A percentile compares a stretch with the other conserved stretches of the same genome.
These are phyloP conservation scores for Lasiosphaeriaceae sp. DNA, from an alignment of 495 filamentous ascomycete species.

Conservation along the genomic window DNA sequence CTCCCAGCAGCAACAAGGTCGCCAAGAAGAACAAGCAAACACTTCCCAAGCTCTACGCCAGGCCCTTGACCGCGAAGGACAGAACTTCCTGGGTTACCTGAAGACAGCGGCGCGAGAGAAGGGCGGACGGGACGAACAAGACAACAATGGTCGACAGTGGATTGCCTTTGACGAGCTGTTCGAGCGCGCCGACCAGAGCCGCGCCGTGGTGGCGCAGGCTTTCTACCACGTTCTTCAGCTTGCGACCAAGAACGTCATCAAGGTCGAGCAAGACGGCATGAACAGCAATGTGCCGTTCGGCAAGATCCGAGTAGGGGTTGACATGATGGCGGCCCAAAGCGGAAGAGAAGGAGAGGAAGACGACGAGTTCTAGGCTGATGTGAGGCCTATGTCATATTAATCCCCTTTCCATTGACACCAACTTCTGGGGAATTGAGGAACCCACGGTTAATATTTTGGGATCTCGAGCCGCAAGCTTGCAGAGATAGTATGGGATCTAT, in stretches of 20 bases:
- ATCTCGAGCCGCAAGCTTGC: too few relatives aligned
- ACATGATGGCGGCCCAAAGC: constrained; percentile 5
- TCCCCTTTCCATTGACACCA: too few relatives aligned
- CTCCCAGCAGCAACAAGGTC: neutral
- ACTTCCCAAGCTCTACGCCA: constrained; percentile 21
- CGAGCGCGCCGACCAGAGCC: constrained; percentile 48
- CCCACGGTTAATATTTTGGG: too few relatives aligned
- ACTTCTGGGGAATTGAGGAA: too few relatives aligned
- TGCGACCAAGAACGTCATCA: constrained; percentile 58
- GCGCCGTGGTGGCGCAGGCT: constrained; percentile 63
- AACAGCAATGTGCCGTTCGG: constrained; percentile 30
- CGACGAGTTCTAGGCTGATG: neutral
- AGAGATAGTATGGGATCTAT: too few relatives aligned
- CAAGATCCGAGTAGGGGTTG: constrained; percentile 31
- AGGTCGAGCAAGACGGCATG: constrained; percentile 49
- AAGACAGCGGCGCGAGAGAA: constrained; percentile 32
- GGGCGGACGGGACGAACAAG: constrained; percentile 38
- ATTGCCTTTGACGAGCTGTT: constrained; percentile 57
- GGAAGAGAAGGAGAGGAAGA: neutral
- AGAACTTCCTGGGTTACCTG: constrained; percentile 54
- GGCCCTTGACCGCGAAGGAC: constrained; percentile 35
- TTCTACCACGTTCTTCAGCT: constrained; percentile 70
- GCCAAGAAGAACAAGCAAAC: neutral
- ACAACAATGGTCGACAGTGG: constrained; percentile 32
- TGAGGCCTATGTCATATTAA: too few relatives aligned